Base-by-base conservation (phyloP, 2,329 filamentous ascomycete species). In the Aspergillus ibericus region DNA sequence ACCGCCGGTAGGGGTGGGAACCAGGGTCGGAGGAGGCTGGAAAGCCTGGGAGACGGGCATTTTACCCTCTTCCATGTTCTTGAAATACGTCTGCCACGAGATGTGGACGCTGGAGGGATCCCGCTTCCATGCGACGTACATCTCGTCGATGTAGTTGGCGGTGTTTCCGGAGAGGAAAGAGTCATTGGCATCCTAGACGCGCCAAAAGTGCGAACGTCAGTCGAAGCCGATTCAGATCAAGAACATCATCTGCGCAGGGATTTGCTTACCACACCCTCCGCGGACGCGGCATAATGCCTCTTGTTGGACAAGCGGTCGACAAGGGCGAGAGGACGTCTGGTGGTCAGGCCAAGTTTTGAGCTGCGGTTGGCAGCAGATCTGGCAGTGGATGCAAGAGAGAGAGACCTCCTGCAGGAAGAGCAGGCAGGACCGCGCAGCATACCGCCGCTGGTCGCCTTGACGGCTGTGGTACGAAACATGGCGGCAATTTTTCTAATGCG, bases 11-110 rank as follows among this genome's bases (percentile, higher is more conserved):
- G 92, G 89, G 66, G 87, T 86, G 56, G 93, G 91, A 53, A 98
- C 88, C 67, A 99, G 87, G 68, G 90, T 96, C 15, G 95, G 95
- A 48, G 95, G 95, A 66, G 95, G 93, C 66, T 92, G 92, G 83
- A 99, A 99, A 68, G 95, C 95, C 80, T 96, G 91, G 63, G 93
- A 95, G 75, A 96, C 92, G 74, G 93, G 93, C 92, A 99, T 98
- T 72, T 95, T 91, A 76, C 95, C 95, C 66, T 87, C 90, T 83
- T 99, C 95, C 90, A 99, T 97, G 81, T 99, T 99, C 81, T 88
- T 91, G 85, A 99, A 99, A 85, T 99, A 99, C 75, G 96, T 88
- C 81, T 96, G 93, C 95, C 95, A 99, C 76, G 95, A 99, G 70
- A 96, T 85, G 79, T 99, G 95, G 59, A 99, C 95, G 74, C 91